Percentiles rank a stretch among this genome's conserved stretches.
Conservation (phyloP, 257 asterid genomes). For the Anisodus tanguticus region DNA sequence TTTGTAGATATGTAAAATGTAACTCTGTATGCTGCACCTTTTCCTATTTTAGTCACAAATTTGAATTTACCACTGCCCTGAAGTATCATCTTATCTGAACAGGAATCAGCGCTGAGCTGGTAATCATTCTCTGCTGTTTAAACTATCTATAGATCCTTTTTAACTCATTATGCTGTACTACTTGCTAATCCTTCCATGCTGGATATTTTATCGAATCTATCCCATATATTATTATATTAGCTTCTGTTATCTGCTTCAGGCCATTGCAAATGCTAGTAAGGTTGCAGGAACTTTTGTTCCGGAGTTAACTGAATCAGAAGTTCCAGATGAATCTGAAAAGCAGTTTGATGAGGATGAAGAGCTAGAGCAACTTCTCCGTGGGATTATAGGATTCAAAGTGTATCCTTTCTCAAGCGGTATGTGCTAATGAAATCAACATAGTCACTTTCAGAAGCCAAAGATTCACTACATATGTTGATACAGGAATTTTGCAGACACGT, state of each 20-base stretch:
- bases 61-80: no score
- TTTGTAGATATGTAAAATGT: not conserved
- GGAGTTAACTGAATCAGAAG: constrained; percentile 77
- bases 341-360: constrained; percentile 79
- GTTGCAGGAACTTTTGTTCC: constrained; percentile 57
- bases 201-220: not conserved
- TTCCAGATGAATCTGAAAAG: constrained; percentile 60
- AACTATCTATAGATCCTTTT: not conserved
- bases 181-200: not conserved
- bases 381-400: constrained; percentile 83
- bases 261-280: constrained; percentile 82
- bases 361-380: constrained; percentile 79
- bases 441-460: constrained; percentile 24
- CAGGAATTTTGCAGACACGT: constrained; percentile 60
- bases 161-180: not conserved
- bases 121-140: not conserved
- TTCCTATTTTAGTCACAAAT: no score
- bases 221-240: not conserved
- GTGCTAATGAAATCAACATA: constrained; percentile 39
- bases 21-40: not conserved
- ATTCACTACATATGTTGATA: constrained; percentile 24
- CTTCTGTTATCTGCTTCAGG: constrained; percentile 52
- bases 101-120: no score
- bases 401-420: constrained; percentile 86
- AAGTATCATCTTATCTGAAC: no score